A percentile compares a stretch with the other conserved stretches of the same genome.
Evolutionary conservation across 75 land plant species (phyloP).

Genomic region (Sequoiadendron giganteum): DNA sequence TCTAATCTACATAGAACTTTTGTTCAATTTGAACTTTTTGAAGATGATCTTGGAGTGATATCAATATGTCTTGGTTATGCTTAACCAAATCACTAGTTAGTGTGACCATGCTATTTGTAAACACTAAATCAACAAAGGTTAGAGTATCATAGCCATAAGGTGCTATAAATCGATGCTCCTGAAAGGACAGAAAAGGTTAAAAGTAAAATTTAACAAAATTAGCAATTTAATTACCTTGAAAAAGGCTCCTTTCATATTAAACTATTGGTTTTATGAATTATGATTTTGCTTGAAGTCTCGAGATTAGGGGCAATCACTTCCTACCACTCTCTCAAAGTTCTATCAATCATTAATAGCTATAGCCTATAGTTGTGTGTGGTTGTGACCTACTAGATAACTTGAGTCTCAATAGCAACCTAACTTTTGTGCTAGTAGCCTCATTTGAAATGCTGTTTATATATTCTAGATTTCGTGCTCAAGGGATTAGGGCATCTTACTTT

Average conservation of each 20-base stretch:
- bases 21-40: too few species aligned
- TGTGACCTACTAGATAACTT: background rate
- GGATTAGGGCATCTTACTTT: too few species aligned
- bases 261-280: background rate
- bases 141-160: too few species aligned
- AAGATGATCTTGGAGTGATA: too few species aligned
- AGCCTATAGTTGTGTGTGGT: background rate
- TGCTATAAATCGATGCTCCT: background rate
- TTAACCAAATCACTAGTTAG: too few species aligned
- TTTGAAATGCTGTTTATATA: background rate
- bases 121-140: too few species aligned
- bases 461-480: too few species aligned
- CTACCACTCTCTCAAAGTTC: too few species aligned
- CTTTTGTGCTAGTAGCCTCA: background rate
- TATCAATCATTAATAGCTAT: background rate
- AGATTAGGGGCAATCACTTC: too few species aligned
- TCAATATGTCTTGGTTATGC: too few species aligned
- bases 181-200: background rate
- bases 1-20: too few species aligned
- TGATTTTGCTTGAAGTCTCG: background rate
- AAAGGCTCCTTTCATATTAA: background rate
- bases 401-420: background rate
- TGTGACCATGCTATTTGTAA: too few species aligned
- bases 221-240: background rate
- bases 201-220: background rate